Evolutionary conservation across 2,329 filamentous ascomycete genomes (phyloP).

Genomic region (Ascochyta fabae): DNA sequence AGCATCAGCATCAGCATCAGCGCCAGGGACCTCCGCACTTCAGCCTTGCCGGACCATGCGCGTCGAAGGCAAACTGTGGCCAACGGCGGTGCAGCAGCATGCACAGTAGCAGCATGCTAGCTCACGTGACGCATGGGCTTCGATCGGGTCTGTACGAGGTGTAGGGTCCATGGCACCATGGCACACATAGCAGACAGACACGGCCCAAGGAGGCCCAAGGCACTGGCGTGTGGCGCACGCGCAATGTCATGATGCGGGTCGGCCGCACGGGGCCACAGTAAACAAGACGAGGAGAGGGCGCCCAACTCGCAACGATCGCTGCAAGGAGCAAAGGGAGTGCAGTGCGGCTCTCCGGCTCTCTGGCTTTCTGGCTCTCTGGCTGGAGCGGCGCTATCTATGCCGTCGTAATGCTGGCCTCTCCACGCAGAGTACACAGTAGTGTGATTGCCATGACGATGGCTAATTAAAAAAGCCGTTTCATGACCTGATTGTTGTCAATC

Average conservation of each 20-base stretch:
- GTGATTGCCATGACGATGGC: slow-evolving; percentile 19
- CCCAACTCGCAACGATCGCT: slow-evolving; percentile 8
- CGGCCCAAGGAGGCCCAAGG: too few relatives aligned
- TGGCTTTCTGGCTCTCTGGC: background rate
- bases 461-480: slow-evolving; percentile 21
- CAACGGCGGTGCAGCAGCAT: background rate
- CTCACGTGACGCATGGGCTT: too few relatives aligned
- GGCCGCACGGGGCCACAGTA: background rate
- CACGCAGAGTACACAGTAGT: slow-evolving; percentile 1
- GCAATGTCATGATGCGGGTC: slow-evolving; percentile 9
- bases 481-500: slow-evolving; percentile 8
- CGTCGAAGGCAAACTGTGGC: background rate
- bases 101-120: background rate
- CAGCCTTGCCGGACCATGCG: background rate
- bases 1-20: too few relatives aligned
- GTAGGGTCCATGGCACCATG: too few relatives aligned
- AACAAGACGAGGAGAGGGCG: slow-evolving; percentile 10
- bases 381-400: background rate
- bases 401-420: slow-evolving; percentile 2
- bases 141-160: too few relatives aligned
- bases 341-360: slow-evolving; percentile 6
- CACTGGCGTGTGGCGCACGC: slow-evolving; percentile 2
- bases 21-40: slow-evolving; percentile 1
- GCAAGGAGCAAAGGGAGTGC: slow-evolving; percentile 15
- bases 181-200: too few relatives aligned